These are phyloP conservation scores for Asterophora parasitica DNA, from an alignment of 768 basidiomycete genomes.

Conservation along the genomic window DNA sequence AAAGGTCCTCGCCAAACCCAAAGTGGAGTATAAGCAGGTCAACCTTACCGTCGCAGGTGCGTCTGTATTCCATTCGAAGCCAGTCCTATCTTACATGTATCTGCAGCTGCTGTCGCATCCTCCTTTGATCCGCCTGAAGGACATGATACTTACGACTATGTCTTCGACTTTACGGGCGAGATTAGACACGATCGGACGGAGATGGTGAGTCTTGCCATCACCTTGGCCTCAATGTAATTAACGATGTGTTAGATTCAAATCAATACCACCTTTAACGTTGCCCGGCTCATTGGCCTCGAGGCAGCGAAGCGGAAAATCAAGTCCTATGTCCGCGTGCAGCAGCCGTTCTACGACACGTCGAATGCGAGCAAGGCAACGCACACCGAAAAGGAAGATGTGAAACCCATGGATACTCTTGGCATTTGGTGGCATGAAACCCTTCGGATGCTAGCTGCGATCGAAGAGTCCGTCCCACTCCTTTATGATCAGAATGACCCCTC, in stretches of 20 bases:
- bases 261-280: conserved; percentile 64
- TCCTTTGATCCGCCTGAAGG: conserved; percentile 72
- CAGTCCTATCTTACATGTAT: conserved; percentile 13
- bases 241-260: conserved; percentile 60
- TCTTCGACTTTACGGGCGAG: conserved; percentile 86
- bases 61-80: conserved; percentile 20
- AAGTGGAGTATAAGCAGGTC: conserved; percentile 77
- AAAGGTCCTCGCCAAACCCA: conserved; percentile 56
- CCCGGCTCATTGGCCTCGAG: conserved; percentile 66
- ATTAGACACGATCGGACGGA: conserved; percentile 70
- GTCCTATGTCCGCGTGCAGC: conserved; percentile 73
- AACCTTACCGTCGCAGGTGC: conserved; percentile 72
- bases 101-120: conserved; percentile 58
- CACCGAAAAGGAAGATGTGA: conserved; percentile 70
- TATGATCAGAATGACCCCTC: conserved; percentile 10
- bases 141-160: conserved; percentile 65
- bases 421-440: conserved; percentile 89
- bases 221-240: conserved; percentile 7
- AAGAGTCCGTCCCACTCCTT: conserved; percentile 44
- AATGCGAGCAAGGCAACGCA: conserved; percentile 49
- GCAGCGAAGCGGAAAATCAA: conserved; percentile 76
- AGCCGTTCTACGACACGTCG: conserved; percentile 73
- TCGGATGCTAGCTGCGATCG: conserved; percentile 67
- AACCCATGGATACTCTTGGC: conserved; percentile 66
- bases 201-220: conserved; percentile 42